These are phyloP conservation scores for Strigomonas culicis DNA, from an alignment of 208 protist species.

Conservation along the genomic window DNA sequence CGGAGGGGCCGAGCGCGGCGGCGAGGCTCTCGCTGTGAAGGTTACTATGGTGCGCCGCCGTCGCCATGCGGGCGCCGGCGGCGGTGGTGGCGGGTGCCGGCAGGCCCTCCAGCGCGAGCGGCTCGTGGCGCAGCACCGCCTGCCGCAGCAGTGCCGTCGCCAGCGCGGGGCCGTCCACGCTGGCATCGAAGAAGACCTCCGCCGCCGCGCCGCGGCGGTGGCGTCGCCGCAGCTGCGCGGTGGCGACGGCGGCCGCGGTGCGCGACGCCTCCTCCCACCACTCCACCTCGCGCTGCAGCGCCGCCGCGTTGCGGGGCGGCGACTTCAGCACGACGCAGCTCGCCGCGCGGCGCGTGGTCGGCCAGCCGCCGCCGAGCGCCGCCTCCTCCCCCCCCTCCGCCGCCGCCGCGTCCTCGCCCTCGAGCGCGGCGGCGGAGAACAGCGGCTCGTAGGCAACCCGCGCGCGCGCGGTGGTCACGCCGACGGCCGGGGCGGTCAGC, in stretches of 20 bases:
- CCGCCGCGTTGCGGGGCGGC: background rate
- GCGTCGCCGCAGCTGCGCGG: too few relatives aligned
- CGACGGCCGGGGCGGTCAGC: conserved; percentile 33
- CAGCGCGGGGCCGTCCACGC: background rate
- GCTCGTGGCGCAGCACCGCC: background rate
- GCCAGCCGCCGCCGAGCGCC: background rate
- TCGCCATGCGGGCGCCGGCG: background rate
- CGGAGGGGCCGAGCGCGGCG: too few relatives aligned
- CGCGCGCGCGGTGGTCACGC: conserved; percentile 17
- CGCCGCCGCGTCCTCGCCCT: conserved; percentile 12
- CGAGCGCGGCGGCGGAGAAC: background rate
- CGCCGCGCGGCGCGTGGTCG: conserved; percentile 1
- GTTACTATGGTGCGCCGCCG: background rate
- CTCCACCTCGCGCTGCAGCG: background rate
- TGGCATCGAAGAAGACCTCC: too few relatives aligned
- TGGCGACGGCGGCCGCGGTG: too few relatives aligned
- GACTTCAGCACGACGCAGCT: background rate
- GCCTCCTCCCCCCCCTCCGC: conserved; percentile 15
- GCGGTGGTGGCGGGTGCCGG: background rate
- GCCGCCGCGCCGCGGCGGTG: too few relatives aligned
- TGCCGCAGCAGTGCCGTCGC: background rate
- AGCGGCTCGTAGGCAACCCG: background rate
- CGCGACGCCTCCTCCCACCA: background rate
- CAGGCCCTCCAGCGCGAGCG: background rate
- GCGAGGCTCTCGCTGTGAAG: too few relatives aligned